Base-by-base conservation (phyloP, 306 rosid species). In the Senna siamea region DNA sequence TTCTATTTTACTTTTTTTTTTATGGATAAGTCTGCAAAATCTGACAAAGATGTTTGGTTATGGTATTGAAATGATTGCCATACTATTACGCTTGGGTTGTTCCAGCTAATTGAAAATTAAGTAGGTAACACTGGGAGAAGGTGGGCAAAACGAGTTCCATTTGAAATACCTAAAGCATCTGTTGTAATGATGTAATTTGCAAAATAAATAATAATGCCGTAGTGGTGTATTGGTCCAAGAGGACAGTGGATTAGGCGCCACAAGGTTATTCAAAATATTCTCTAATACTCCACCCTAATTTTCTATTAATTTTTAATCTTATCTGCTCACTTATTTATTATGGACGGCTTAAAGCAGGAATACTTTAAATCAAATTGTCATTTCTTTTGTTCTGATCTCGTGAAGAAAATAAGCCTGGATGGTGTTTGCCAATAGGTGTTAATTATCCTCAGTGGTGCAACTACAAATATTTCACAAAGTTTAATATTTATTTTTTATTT, bases 161-260 rank as follows among this genome's bases (percentile, higher is more conserved):
- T 61, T 38, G 61, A 0, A 74, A 63, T 55, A 26, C 57, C 34
- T 60, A 26, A 68, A 76, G 62, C 67, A 38, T 69, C 10, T 28
- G 44, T 34, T 55, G 34, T 32, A 34, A 54, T 18, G 4, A 13
- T 69, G 37, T 12, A 71, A 23, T 23, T 26, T 3, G 44, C 37
- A n/a, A n/a, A 43, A 19, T 15, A 57, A 47, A 64, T 46, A 37
- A 41, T 35, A 70, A n/a, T 59, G 34, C n/a, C n/a, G 9, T 59
- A 11, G 19, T 23, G 22, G 30, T 38, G 68, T 44, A 41, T 69
- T 84, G 55, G 87, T 82, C 87, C 32, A 6, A 69, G 62, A 79
- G 64, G 80, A 75, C 76, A 50, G 20, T 40, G 84, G 74, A 78
- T 82, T 76, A 53, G 52, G 50, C 26, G 43, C 80, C 75, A 70